Percentiles rank a stretch among this genome's conserved stretches.
phyloP scores from a whole-genome alignment of 2,329 filamentous ascomycete species.

The Cladosporium austrohemisphaericum region DNA sequence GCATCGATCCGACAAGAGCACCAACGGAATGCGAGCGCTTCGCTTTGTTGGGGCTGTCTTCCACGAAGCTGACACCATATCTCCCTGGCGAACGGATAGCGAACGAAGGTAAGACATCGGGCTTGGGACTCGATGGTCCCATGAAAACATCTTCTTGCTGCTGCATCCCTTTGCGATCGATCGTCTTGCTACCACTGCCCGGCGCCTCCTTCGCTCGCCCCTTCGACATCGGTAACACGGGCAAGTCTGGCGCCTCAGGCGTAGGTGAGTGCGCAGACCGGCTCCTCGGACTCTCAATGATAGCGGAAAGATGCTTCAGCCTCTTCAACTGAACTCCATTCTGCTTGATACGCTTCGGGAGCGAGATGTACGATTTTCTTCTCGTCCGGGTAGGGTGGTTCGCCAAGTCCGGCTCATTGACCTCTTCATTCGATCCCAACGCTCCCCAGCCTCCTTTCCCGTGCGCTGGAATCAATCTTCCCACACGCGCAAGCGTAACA shows the following conservation, averaged over 20 bases:
- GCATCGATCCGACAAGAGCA: slow-evolving; percentile 18
- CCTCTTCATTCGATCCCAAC: slow-evolving; percentile 38
- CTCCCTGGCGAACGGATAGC: slow-evolving; percentile 24
- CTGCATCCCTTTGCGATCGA: neutral
- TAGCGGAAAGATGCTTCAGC: slow-evolving; percentile 35
- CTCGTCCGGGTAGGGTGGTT: slow-evolving; percentile 19
- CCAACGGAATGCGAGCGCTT: slow-evolving; percentile 29
- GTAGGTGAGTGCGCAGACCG: slow-evolving; percentile 20
- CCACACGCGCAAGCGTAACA: slow-evolving; percentile 18
- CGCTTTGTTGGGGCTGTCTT: slow-evolving; percentile 18
- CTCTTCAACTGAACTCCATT: slow-evolving; percentile 22
- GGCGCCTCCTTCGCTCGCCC: too few species aligned
- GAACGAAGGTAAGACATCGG: slow-evolving; percentile 26
- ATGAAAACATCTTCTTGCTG: slow-evolving; percentile 19
- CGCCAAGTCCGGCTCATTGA: slow-evolving; percentile 22
- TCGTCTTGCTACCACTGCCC: slow-evolving; percentile 7
- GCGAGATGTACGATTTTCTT: slow-evolving; percentile 20
- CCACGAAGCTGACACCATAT: slow-evolving; percentile 24
- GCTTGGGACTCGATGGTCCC: slow-evolving; percentile 25
- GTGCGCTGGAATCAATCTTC: slow-evolving; percentile 22
- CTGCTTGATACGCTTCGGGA: slow-evolving; percentile 25
- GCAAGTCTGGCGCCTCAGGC: neutral
- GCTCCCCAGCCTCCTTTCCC: slow-evolving; percentile 39
- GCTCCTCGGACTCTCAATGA: slow-evolving; percentile 38
- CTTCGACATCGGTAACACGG: slow-evolving; percentile 10